A percentile compares a stretch with the other conserved stretches of the same genome.
Conservation (phyloP, 2,329 filamentous ascomycete genomes). For the Phoma sp. region DNA sequence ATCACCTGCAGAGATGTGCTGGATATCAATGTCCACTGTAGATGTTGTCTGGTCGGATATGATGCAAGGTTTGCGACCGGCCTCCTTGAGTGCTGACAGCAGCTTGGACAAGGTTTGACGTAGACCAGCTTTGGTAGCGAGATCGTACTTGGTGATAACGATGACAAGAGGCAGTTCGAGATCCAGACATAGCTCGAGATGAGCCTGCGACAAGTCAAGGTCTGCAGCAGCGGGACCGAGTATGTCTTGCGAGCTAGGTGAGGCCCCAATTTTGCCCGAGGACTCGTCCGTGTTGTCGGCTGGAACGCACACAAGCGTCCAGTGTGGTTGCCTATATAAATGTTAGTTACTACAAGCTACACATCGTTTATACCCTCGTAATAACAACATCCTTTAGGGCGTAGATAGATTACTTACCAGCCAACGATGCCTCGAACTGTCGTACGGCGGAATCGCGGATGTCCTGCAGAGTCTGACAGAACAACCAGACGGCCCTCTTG, state of each 20-base stretch:
- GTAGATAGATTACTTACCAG: conserved; percentile 60
- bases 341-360: background rate
- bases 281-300: conserved; percentile 72
- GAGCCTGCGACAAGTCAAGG: conserved; percentile 76
- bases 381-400: background rate
- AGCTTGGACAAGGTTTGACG: conserved; percentile 75
- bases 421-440: conserved; percentile 89
- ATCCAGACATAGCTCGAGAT: conserved; percentile 85
- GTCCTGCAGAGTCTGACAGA: conserved; percentile 89
- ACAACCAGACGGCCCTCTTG: conserved; percentile 80
- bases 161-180: conserved; percentile 79
- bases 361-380: background rate
- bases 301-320: conserved; percentile 86
- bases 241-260: conserved; percentile 60
- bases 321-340: conserved; percentile 73
- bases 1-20: conserved; percentile 64
- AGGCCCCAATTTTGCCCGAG: conserved; percentile 52
- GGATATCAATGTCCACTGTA: conserved; percentile 54
- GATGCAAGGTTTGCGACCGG: conserved; percentile 76
- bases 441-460: conserved; percentile 87
- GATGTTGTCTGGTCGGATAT: conserved; percentile 52
- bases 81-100: conserved; percentile 77
- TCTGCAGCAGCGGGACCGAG: conserved; percentile 62
- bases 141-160: conserved; percentile 88
- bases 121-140: conserved; percentile 77